A percentile compares a stretch with the other conserved stretches of the same genome.
phyloP scores from a whole-genome alignment of 345 rosid genomes.

The Carallia brachiata region DNA sequence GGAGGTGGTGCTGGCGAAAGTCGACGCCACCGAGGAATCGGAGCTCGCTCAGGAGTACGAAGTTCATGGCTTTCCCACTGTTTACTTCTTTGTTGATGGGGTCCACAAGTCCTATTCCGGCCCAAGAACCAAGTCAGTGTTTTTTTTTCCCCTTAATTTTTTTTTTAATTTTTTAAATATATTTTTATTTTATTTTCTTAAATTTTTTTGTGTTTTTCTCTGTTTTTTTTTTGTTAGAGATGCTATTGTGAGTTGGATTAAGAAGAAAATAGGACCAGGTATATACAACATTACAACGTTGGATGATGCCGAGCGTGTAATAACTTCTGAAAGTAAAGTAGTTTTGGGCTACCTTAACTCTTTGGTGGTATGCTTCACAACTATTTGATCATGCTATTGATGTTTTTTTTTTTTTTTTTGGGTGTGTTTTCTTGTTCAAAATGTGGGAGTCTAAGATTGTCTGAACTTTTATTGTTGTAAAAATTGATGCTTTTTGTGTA shows the following conservation, averaged over 20 bases:
- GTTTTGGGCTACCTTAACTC: constrained; percentile 85
- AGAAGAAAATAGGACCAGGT: constrained; percentile 90
- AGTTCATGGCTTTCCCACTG: constrained; percentile 19
- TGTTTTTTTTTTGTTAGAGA: constrained; percentile 46
- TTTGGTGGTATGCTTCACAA: constrained; percentile 55
- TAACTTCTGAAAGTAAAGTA: constrained; percentile 71
- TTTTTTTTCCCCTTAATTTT: not conserved
- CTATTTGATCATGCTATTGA: not conserved
- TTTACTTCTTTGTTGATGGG: constrained; percentile 21
- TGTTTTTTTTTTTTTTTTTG: not conserved
- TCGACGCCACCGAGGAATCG: constrained; percentile 31
- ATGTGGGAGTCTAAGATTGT: too few relatives aligned
- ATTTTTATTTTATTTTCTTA: not conserved
- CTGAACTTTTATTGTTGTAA: not conserved
- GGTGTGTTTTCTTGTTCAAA: too few relatives aligned
- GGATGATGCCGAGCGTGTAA: constrained; percentile 76
- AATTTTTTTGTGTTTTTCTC: not conserved
- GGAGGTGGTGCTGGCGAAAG: constrained; percentile 47
- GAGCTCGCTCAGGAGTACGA: constrained; percentile 3
- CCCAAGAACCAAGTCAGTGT: constrained; percentile 25
- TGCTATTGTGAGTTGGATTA: constrained; percentile 84
- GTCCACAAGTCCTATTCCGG: not conserved
- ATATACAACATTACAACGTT: constrained; percentile 63
- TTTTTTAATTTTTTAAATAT: too few relatives aligned
- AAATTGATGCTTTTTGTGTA: not conserved